A percentile compares a stretch with the other conserved stretches of the same genome.
These are phyloP conservation scores for Daldinia sp. DNA, from an alignment of 2,329 filamentous ascomycete species.

Conservation along the genomic window DNA sequence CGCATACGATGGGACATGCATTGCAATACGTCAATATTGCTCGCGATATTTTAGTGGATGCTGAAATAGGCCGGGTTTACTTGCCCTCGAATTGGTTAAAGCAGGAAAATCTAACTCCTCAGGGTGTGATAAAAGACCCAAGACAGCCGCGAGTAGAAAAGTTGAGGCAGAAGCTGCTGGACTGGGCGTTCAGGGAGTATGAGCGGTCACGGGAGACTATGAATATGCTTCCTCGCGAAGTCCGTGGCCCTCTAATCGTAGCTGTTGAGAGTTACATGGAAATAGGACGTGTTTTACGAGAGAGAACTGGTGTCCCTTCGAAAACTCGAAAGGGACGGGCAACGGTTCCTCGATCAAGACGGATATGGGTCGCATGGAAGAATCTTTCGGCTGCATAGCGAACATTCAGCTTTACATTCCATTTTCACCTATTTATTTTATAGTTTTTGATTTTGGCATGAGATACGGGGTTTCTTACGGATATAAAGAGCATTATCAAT, in stretches of 20 bases:
- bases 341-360: slow-evolving; percentile 49
- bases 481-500: no score
- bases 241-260: slow-evolving; percentile 73
- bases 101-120: slow-evolving; percentile 65
- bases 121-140: slow-evolving; percentile 66
- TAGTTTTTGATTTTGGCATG: background rate
- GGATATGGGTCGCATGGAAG: slow-evolving; percentile 53
- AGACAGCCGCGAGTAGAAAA: slow-evolving; percentile 59
- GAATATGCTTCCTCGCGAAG: slow-evolving; percentile 69
- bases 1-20: slow-evolving; percentile 76
- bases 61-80: slow-evolving; percentile 74
- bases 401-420: background rate
- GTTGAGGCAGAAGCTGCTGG: slow-evolving; percentile 67
- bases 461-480: background rate
- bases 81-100: slow-evolving; percentile 74
- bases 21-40: slow-evolving; percentile 84
- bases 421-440: background rate
- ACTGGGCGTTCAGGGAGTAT: slow-evolving; percentile 72
- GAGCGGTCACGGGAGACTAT: slow-evolving; percentile 66
- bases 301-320: slow-evolving; percentile 46
- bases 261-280: slow-evolving; percentile 83
- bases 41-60: slow-evolving; percentile 77
- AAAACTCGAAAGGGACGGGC: slow-evolving; percentile 46
- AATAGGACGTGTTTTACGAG: slow-evolving; percentile 73
- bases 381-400: slow-evolving; percentile 38